Conservation (phyloP, 768 basidiomycete species). For the Rickenella mellea region DNA sequence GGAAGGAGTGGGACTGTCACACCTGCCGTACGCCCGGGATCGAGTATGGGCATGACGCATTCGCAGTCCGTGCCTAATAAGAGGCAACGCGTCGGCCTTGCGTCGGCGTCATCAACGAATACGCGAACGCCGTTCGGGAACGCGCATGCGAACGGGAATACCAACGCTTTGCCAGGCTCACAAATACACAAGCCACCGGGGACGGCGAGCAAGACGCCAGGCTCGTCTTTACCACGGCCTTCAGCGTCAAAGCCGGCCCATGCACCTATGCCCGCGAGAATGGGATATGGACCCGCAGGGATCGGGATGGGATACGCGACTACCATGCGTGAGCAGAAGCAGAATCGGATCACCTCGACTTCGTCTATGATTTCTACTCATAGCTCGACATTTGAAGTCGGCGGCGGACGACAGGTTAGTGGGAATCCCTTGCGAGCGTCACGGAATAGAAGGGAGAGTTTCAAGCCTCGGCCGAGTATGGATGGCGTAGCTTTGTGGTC, state of each 20-base stretch:
- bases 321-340: constrained; percentile 7
- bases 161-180: neutral
- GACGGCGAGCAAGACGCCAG: constrained; percentile 9
- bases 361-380: neutral
- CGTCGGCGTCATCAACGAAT: constrained; percentile 35
- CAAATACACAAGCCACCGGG: constrained; percentile 9
- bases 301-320: neutral
- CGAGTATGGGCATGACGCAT: constrained; percentile 24
- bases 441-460: constrained; percentile 63
- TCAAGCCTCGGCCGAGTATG: constrained; percentile 70
- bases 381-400: too few species aligned
- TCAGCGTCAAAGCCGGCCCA: neutral
- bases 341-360: constrained; percentile 3
- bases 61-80: constrained; percentile 50
- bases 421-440: constrained; percentile 18
- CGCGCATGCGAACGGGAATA: constrained; percentile 6
- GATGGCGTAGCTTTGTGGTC: constrained; percentile 27
- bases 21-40: constrained; percentile 50
- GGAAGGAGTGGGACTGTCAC: constrained; percentile 38
- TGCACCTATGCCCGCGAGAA: neutral
- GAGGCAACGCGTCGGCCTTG: constrained; percentile 4
- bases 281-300: neutral
- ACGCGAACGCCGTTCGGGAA: constrained; percentile 22
- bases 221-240: constrained; percentile 5
- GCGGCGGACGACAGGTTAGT: neutral